Conservation (phyloP, 768 basidiomycete species). For the Zangia roseola region DNA sequence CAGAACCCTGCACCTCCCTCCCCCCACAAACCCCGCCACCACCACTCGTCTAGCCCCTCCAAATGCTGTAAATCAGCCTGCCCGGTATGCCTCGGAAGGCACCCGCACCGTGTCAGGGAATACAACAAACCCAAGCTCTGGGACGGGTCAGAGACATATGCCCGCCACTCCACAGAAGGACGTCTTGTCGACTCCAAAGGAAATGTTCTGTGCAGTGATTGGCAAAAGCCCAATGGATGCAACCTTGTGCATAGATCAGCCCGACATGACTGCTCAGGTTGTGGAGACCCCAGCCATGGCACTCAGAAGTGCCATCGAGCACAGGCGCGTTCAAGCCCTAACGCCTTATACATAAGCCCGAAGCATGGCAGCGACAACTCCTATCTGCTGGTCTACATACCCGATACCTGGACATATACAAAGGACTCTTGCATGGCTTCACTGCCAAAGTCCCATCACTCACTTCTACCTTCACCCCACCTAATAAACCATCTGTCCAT, state of each 20-base stretch:
- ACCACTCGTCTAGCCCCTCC: too few species aligned
- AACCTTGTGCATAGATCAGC: neutral
- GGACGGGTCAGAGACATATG: neutral
- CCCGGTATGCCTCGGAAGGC: too few species aligned
- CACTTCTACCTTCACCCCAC: neutral
- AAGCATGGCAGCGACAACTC: neutral
- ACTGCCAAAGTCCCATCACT: neutral
- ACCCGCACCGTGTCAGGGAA: too few species aligned
- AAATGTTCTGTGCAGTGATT: neutral
- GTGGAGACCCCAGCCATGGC: neutral
- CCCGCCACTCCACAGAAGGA: neutral
- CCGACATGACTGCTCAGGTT: neutral
- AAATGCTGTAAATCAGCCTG: too few species aligned
- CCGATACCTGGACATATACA: neutral
- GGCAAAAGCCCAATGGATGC: neutral
- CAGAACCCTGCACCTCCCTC: too few species aligned
- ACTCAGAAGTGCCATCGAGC: neutral
- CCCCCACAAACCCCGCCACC: too few species aligned
- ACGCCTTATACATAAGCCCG: neutral
- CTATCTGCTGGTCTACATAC: accelerated
- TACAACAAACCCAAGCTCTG: too few species aligned
- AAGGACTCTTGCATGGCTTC: neutral
- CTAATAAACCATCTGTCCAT: neutral
- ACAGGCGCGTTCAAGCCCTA: neutral
- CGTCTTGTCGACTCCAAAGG: neutral